Percentiles rank a stretch among this genome's conserved stretches.
phyloP scores from a whole-genome alignment of 208 protist species.

The Phytomonas francai region DNA sequence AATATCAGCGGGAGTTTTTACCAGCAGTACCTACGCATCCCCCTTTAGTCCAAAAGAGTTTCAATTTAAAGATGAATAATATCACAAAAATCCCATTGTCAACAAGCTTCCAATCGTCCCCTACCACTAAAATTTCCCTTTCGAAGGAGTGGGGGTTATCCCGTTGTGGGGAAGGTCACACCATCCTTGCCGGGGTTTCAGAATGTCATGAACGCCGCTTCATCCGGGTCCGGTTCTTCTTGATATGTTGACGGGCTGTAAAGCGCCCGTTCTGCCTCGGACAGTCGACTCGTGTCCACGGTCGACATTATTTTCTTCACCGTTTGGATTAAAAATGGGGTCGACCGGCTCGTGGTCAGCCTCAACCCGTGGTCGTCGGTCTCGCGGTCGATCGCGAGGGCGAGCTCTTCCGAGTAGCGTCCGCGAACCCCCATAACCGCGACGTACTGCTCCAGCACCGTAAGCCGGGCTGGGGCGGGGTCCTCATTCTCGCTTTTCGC shows the following conservation, averaged over 20 bases:
- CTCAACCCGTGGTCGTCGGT: slow-evolving; percentile 30
- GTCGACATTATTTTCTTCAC: slow-evolving; percentile 23
- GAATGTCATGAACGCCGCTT: background rate
- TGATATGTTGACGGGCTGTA: background rate
- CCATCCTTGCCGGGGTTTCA: too few relatives aligned
- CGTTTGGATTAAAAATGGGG: slow-evolving; percentile 23
- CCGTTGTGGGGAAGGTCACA: too few relatives aligned
- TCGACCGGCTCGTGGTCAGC: slow-evolving; percentile 43
- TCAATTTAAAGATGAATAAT: too few relatives aligned
- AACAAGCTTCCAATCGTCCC: too few relatives aligned
- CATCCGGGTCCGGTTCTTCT: background rate
- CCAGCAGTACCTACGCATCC: too few relatives aligned
- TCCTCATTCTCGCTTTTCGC: background rate
- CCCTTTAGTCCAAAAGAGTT: too few relatives aligned
- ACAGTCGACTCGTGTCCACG: slow-evolving; percentile 33
- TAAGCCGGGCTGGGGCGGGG: slow-evolving; percentile 6
- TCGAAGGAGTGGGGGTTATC: too few relatives aligned
- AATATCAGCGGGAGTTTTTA: too few relatives aligned
- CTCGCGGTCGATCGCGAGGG: slow-evolving; percentile 17
- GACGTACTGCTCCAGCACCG: slow-evolving; percentile 60
- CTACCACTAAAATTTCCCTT: too few relatives aligned
- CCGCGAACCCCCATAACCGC: slow-evolving; percentile 64
- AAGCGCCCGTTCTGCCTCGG: slow-evolving; percentile 33
- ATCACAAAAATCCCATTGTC: too few relatives aligned
- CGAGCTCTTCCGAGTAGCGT: slow-evolving; percentile 52